A percentile compares a stretch with the other conserved stretches of the same genome.
Conservation (phyloP, 2,329 filamentous ascomycete species). For the Akanthomyces uredinophilus region DNA sequence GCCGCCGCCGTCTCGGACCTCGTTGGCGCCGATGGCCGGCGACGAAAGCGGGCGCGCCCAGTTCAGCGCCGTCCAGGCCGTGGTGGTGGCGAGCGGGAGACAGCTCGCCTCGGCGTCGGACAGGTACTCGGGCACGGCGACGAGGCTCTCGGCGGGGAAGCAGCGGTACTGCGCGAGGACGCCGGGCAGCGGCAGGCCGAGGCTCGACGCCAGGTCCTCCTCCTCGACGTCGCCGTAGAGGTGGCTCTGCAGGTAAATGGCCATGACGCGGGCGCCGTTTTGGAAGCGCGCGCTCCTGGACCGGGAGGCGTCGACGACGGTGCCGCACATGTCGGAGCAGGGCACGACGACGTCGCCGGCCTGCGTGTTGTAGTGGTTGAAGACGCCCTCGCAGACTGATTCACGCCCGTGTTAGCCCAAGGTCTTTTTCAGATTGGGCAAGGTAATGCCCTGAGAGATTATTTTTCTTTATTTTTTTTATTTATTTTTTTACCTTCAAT, state of each 20-base stretch:
- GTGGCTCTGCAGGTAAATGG: constrained; percentile 56
- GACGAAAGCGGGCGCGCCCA: constrained; percentile 49
- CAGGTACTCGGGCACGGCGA: constrained; percentile 52
- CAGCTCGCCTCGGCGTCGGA: constrained; percentile 55
- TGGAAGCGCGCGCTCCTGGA: constrained; percentile 39
- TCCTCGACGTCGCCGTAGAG: constrained; percentile 55
- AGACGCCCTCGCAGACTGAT: constrained; percentile 59
- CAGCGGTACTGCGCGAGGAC: constrained; percentile 55
- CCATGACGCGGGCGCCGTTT: constrained; percentile 60
- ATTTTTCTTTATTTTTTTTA: too few species aligned
- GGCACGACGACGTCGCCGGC: constrained; percentile 47
- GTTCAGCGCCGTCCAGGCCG: constrained; percentile 63
- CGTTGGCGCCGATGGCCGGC: constrained; percentile 25
- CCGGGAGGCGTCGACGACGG: constrained; percentile 38
- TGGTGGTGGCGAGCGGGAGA: constrained; percentile 56
- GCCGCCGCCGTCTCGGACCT: constrained; percentile 28
- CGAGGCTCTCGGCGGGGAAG: constrained; percentile 51
- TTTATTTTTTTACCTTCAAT: constrained; percentile 44
- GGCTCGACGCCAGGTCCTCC: constrained; percentile 48
- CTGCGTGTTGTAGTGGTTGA: constrained; percentile 57
- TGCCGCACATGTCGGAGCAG: constrained; percentile 67
- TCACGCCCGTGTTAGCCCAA: background rate
- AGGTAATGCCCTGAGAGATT: too few species aligned
- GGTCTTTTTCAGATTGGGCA: too few species aligned
- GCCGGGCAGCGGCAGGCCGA: constrained; percentile 57